Conservation (phyloP, 805 yeast genomes). For the Saturnispora besseyi region DNA sequence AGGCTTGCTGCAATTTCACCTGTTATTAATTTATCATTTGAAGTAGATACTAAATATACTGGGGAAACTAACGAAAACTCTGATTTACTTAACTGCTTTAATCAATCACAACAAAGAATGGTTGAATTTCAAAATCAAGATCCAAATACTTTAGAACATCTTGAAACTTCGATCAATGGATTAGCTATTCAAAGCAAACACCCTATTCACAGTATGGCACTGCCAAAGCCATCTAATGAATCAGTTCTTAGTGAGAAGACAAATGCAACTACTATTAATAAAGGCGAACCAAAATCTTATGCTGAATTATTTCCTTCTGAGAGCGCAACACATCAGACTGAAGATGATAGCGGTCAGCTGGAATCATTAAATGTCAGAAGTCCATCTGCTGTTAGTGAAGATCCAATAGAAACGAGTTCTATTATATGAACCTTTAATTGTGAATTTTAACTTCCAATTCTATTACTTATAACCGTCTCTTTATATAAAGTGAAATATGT, state of each 20-base stretch:
- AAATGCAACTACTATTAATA: neutral
- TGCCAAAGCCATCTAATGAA: neutral
- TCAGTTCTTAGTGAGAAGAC: neutral
- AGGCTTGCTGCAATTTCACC: conserved; percentile 56
- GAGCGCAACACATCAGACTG: neutral
- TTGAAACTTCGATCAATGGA: neutral
- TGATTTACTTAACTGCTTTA: conserved; percentile 38
- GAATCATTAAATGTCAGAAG: conserved; percentile 4
- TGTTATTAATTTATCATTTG: conserved; percentile 22
- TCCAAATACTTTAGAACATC: conserved; percentile 4
- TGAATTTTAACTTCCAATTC: neutral
- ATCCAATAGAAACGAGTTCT: conserved; percentile 15
- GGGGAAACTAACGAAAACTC: conserved; percentile 18
- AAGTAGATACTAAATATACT: conserved; percentile 17
- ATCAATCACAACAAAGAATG: conserved; percentile 36
- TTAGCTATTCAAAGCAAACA: conserved; percentile 7
- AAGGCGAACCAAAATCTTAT: conserved; percentile 2
- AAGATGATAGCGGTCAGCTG: neutral
- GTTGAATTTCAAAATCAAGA: conserved; percentile 12
- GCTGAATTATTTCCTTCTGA: conserved; percentile 3
- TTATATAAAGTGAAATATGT: neutral
- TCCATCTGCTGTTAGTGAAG: neutral
- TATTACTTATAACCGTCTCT: neutral
- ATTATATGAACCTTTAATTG: neutral
- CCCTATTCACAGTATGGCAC: neutral